phyloP scores from a whole-genome alignment of 2,329 filamentous ascomycete species.

The Endothia cerciana region DNA sequence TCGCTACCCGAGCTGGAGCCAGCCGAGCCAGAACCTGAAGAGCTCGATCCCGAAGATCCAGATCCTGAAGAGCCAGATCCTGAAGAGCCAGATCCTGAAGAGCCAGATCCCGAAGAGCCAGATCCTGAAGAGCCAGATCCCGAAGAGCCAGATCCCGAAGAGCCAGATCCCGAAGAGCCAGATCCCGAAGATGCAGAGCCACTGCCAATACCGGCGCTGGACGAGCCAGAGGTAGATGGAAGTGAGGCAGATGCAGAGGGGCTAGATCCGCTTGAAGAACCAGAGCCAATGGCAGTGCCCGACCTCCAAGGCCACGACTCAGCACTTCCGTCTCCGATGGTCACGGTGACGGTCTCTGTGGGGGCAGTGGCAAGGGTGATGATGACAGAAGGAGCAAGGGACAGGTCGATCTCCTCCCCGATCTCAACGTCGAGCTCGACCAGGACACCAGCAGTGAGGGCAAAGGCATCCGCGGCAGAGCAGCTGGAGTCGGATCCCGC shows the following conservation, averaged over 20 bases:
- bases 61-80: conserved; percentile 18
- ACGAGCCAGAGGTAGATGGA: conserved; percentile 14
- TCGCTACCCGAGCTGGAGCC: background rate
- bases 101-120: conserved; percentile 7
- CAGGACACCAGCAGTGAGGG: conserved; percentile 34
- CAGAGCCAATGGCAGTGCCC: conserved; percentile 3
- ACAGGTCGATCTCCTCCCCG: conserved; percentile 32
- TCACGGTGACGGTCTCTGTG: conserved; percentile 30
- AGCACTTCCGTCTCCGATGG: conserved; percentile 24
- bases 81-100: conserved; percentile 3
- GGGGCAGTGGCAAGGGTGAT: conserved; percentile 34
- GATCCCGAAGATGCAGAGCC: background rate
- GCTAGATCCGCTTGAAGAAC: conserved; percentile 14
- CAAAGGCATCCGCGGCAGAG: conserved; percentile 33
- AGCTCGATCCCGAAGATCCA: conserved; percentile 1
- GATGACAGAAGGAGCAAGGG: conserved; percentile 35
- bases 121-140: background rate
- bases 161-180: background rate
- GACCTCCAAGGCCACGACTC: conserved; percentile 24
- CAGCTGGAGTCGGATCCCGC: conserved; percentile 25
- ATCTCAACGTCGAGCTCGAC: conserved; percentile 34
- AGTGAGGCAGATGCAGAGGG: conserved; percentile 11
- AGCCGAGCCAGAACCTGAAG: conserved; percentile 6
- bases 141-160: conserved; percentile 3
- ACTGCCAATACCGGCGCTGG: background rate